phyloP scores from a whole-genome alignment of 805 yeast species.

The Lipomyces mesembrius region DNA sequence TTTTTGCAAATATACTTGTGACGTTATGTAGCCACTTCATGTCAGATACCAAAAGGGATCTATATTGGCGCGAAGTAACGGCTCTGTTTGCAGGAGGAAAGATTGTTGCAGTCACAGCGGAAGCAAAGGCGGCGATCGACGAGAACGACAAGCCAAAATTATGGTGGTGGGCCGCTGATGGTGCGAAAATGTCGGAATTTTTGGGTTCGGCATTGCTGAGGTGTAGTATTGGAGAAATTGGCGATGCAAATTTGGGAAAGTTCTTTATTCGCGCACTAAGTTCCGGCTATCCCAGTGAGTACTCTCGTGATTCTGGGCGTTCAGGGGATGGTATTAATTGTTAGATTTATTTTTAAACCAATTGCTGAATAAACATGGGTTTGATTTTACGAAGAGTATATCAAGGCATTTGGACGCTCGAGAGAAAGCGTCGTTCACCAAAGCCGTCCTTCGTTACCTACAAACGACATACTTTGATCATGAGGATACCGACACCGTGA shows the following conservation, averaged over 20 bases:
- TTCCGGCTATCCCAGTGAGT: slow-evolving; percentile 19
- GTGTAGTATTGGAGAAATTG: background rate
- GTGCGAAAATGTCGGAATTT: slow-evolving; percentile 12
- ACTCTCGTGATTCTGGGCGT: background rate
- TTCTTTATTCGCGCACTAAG: slow-evolving; percentile 15
- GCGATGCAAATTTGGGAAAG: slow-evolving; percentile 7
- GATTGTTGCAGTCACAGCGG: slow-evolving; percentile 15
- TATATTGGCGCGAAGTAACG: slow-evolving; percentile 21
- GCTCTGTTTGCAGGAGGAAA: slow-evolving; percentile 25
- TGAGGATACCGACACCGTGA: slow-evolving; percentile 1
- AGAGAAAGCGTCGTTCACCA: slow-evolving; percentile 15
- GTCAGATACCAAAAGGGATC: background rate
- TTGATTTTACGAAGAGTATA: background rate
- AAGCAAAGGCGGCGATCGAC: slow-evolving; percentile 4
- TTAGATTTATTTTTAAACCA: slow-evolving; percentile 13
- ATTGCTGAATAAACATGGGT: slow-evolving; percentile 4
- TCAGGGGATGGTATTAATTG: background rate
- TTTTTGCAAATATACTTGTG: slow-evolving; percentile 9
- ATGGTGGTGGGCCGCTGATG: slow-evolving; percentile 33
- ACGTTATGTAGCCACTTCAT: slow-evolving; percentile 8
- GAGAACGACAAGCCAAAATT: background rate
- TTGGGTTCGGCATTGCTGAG: slow-evolving; percentile 15
- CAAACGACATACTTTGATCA: slow-evolving; percentile 14
- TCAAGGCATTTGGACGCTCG: slow-evolving; percentile 2
- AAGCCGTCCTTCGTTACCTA: slow-evolving; percentile 11